Evolutionary conservation across 2,329 filamentous ascomycete genomes (phyloP), one percentile per base, ranked within the genome.

Genomic region (Dendrostoma leiphaemia): DNA sequence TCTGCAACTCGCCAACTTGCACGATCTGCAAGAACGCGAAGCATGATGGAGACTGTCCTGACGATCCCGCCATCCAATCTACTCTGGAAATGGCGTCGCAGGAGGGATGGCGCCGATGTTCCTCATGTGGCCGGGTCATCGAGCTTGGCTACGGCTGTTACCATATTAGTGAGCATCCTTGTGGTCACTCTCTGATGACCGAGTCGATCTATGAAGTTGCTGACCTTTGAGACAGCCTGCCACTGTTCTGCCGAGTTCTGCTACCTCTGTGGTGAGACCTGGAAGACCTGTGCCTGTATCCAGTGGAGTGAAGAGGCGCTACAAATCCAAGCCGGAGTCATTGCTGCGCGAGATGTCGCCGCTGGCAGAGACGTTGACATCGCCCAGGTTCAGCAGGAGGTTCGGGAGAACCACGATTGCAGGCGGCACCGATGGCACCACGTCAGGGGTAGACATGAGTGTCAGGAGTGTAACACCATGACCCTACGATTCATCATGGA

Each of bases 81-180:
- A 52, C 81, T 1, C 59, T 82, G 1, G 51, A 63, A 0, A 44
- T 76, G 1, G 80, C 78, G 0, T 53, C 59, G 0, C 55, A 69
- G 3, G 64, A 78, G 4, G 70, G 73, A 1, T 85, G 82, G 82
- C 74, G 80, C 62, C 67, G 74, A 2, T 85, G 82, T 54, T 63
- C 62, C 4, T 53, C 58, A 0, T 85, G 82, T 59, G 60, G 58
- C 2, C 55, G 68, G 1, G 31, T 85, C 12, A 71, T 85, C 0
- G 79, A 83, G 64, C 65, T 82, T 0, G 28, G 62, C 0, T n/a
- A 32, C 0, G 82, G 82, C 1, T 85, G 82, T 56, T 70, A 79
- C 48, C 82, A 85, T 48, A 84, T 85, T 3, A 80, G 81, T 84
- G 59, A 62, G 77, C 75, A 13, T 37, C 12, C 10, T 32, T 46